phyloP scores from a whole-genome alignment of 228 moss, liverwort and hornwort species.

The Sphagnum fallax region DNA sequence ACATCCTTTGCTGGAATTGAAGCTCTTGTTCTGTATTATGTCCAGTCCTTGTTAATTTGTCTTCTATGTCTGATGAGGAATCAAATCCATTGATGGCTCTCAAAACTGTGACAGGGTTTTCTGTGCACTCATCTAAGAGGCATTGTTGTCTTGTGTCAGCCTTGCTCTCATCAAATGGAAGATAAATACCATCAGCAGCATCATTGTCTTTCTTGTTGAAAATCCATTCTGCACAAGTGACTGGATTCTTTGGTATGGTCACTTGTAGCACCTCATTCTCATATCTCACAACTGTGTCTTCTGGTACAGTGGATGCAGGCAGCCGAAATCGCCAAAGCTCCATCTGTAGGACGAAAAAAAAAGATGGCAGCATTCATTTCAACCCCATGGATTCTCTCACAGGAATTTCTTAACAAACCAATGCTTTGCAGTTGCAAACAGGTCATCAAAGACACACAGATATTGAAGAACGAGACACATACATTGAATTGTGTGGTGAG shows the following conservation, averaged over 20 bases:
- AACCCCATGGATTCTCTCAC: too few species aligned
- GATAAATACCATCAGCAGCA: background rate
- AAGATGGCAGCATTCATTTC: too few species aligned
- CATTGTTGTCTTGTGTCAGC: background rate
- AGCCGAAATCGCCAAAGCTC: constrained; percentile 58
- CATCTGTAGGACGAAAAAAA: constrained; percentile 2
- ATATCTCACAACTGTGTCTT: constrained; percentile 30
- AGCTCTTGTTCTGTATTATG: too few species aligned
- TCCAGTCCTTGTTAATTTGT: background rate
- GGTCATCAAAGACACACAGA: too few species aligned
- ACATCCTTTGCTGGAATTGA: too few species aligned
- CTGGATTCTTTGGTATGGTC: constrained; percentile 32
- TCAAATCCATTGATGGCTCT: constrained; percentile 15
- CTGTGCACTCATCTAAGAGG: too few species aligned
- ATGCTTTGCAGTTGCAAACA: too few species aligned
- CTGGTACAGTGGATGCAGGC: constrained; percentile 34
- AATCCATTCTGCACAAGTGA: constrained; percentile 14
- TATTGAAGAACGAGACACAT: too few species aligned
- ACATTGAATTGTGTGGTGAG: too few species aligned
- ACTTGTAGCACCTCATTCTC: constrained; percentile 25
- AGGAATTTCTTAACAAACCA: too few species aligned
- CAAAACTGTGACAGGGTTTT: too few species aligned
- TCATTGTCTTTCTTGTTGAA: background rate
- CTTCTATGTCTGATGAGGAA: constrained; percentile 13
- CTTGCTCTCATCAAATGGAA: background rate